These are phyloP conservation scores for Xylariaceae sp. DNA, from an alignment of 2,329 filamentous ascomycete species.

Conservation along the genomic window DNA sequence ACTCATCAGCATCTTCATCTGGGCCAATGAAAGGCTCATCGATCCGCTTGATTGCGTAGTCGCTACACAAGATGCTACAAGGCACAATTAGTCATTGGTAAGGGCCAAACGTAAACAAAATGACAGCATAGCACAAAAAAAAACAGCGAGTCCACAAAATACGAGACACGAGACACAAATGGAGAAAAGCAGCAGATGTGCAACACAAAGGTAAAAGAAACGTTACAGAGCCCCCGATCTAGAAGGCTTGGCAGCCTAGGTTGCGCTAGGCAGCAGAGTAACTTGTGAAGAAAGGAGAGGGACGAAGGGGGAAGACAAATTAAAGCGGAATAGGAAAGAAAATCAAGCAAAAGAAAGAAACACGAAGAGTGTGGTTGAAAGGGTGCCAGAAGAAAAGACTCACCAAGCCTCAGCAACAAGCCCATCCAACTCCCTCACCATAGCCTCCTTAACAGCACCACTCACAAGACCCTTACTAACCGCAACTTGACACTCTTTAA, in stretches of 20 bases:
- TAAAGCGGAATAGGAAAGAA: slow-evolving; percentile 2
- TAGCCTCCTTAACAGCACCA: slow-evolving; percentile 70
- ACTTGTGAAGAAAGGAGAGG: too few species aligned
- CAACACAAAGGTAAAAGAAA: too few species aligned
- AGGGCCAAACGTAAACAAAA: too few species aligned
- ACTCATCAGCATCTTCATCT: slow-evolving; percentile 73
- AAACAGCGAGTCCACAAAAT: too few species aligned
- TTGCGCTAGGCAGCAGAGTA: too few species aligned
- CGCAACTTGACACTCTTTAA: slow-evolving; percentile 79
- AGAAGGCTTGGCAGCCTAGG: too few species aligned
- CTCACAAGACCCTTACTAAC: slow-evolving; percentile 71
- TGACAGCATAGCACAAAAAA: too few species aligned
- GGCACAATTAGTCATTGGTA: slow-evolving; percentile 21
- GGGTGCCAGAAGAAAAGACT: slow-evolving; percentile 26
- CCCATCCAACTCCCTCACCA: slow-evolving; percentile 86
- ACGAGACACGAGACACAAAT: too few species aligned
- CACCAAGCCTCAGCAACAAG: slow-evolving; percentile 87
- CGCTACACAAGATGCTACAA: slow-evolving; percentile 81
- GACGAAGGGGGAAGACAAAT: too few species aligned
- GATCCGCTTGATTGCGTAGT: slow-evolving; percentile 89
- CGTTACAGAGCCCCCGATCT: too few species aligned
- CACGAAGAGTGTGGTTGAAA: slow-evolving; percentile 2
- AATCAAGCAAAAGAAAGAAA: background rate
- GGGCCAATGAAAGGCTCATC: slow-evolving; percentile 84
- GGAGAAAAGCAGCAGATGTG: too few species aligned